phyloP scores from a whole-genome alignment of 768 basidiomycete species.

The Amanita thiersii region DNA sequence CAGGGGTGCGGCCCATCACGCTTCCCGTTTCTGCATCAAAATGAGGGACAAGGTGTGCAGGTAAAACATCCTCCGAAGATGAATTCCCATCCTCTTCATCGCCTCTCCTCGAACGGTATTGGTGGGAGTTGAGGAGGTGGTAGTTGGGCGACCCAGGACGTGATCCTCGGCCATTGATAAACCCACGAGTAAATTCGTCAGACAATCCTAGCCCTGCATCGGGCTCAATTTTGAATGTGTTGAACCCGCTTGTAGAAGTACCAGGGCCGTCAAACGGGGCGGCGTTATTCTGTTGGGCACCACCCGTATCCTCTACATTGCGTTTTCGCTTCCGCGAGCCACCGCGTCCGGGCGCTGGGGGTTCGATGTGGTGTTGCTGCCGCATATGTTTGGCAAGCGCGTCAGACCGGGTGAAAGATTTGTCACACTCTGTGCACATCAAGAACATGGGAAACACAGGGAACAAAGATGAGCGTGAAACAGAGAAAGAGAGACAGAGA shows the following conservation, averaged over 20 bases:
- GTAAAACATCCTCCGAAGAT: conserved; percentile 37
- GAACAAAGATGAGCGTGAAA: background rate
- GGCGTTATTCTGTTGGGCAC: conserved; percentile 16
- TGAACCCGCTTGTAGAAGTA: conserved; percentile 30
- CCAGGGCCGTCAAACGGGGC: conserved; percentile 17
- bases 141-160: conserved; percentile 15
- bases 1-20: conserved; percentile 62
- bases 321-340: conserved; percentile 68
- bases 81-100: conserved; percentile 32
- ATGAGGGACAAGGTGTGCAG: conserved; percentile 41
- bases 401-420: conserved; percentile 91
- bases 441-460: conserved; percentile 6
- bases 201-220: conserved; percentile 31
- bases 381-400: conserved; percentile 91
- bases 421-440: conserved; percentile 71
- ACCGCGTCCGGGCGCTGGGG: conserved; percentile 66
- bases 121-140: too few relatives aligned
- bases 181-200: conserved; percentile 22
- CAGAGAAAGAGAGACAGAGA: background rate
- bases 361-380: conserved; percentile 73
- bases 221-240: conserved; percentile 59
- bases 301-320: conserved; percentile 28
- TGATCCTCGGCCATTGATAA: conserved; percentile 16
- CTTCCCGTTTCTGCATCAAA: conserved; percentile 51
- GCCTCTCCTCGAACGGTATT: conserved; percentile 11